Conservation (phyloP, 768 basidiomycete species). For the Boletus rubroflammeus region DNA sequence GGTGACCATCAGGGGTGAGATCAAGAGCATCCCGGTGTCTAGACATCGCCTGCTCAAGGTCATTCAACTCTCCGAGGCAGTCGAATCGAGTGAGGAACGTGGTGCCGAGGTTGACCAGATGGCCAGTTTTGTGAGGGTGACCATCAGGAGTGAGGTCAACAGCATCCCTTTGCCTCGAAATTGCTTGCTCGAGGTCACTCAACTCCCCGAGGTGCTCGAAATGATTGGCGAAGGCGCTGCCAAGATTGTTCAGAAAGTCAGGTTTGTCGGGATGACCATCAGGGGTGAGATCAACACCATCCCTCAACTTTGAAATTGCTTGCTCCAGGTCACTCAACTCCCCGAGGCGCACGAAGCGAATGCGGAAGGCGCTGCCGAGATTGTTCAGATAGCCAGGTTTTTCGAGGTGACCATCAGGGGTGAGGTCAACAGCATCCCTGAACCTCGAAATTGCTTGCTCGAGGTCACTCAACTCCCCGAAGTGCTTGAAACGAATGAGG, state of each 20-base stretch:
- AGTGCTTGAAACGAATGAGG: too few relatives aligned
- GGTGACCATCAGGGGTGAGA: not conserved
- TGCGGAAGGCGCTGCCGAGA: not conserved
- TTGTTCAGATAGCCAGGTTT: too few relatives aligned
- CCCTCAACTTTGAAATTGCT: not conserved
- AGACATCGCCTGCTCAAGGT: not conserved
- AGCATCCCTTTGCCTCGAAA: not conserved
- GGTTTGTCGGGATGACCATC: not conserved
- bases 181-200: not conserved
- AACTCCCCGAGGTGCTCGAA: not conserved
- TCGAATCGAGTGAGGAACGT: not conserved
- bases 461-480: too few relatives aligned
- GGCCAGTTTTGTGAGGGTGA: not conserved
- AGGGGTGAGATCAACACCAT: not conserved
- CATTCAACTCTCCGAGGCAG: not conserved
- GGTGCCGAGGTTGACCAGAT: not conserved
- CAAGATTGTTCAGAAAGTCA: not conserved
- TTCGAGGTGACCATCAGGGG: too few relatives aligned
- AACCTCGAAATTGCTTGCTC: too few relatives aligned
- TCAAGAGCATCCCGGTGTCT: not conserved
- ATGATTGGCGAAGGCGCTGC: not conserved
- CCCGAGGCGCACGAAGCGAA: not conserved
- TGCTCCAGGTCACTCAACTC: not conserved
- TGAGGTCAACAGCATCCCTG: too few relatives aligned
- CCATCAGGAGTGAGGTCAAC: not conserved